Evolutionary conservation across 2,329 filamentous ascomycete genomes (phyloP).

Genomic region (Sordariomycetes sp.): DNA sequence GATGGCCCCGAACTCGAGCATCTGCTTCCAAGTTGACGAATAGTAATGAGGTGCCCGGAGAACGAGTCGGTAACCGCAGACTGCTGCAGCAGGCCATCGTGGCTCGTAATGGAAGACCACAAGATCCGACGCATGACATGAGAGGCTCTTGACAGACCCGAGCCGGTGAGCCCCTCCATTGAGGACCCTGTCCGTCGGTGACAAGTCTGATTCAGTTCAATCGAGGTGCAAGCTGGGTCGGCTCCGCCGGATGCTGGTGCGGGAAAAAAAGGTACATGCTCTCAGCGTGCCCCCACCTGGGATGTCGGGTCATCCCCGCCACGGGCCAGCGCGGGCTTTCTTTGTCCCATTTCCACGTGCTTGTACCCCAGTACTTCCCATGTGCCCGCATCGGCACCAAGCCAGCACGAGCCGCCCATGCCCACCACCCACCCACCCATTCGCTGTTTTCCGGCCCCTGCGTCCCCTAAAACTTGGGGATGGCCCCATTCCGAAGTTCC

Average conservation of each 20-base stretch:
- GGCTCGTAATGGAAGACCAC: too few relatives aligned
- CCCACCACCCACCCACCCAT: conserved; percentile 1
- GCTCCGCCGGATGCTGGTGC: too few relatives aligned
- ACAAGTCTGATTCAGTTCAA: too few relatives aligned
- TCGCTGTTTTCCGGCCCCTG: conserved; percentile 1
- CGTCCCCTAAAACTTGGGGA: conserved; percentile 2
- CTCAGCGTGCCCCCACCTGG: not conserved
- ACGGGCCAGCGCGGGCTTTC: not conserved
- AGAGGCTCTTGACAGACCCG: too few relatives aligned
- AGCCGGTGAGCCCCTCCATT: too few relatives aligned
- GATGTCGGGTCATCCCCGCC: not conserved
- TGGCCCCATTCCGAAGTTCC: not conserved
- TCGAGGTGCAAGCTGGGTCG: too few relatives aligned
- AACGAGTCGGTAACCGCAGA: too few relatives aligned
- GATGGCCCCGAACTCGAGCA: not conserved
- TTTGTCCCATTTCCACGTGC: not conserved
- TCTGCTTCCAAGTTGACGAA: not conserved
- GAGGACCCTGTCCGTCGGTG: too few relatives aligned
- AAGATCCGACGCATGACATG: too few relatives aligned
- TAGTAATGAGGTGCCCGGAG: too few relatives aligned
- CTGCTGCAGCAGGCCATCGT: too few relatives aligned
- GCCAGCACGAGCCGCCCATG: not conserved
- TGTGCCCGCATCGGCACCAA: conserved; percentile 1
- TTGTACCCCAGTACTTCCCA: not conserved
- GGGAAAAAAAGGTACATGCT: not conserved